Evolutionary conservation across 352 stramenopile species (phyloP), one percentile per base, ranked within the genome.

Genomic region (Globisporangium lucens): DNA sequence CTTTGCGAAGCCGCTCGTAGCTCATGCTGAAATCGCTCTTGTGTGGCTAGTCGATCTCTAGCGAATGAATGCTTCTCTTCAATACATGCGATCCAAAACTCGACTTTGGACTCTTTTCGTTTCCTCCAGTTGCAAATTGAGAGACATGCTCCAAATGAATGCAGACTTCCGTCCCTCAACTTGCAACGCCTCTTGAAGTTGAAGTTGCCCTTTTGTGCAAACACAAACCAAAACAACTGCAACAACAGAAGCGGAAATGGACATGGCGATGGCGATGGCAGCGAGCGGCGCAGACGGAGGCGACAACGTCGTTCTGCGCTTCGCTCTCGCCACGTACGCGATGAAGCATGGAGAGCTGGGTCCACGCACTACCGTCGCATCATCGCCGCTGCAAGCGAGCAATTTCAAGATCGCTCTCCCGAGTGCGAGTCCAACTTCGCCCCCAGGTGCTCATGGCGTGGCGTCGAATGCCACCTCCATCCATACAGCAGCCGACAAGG

Each of bases 271-370:
- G 56, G 53, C 60, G 56, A 55, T 67, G 56, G 53, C 60, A 4
- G 51, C 29, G 20, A 56, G 29, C 20, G 9, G 43, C 43, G 7
- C 15, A 24, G 43, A 51, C 22, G 43, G 17, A 24, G 17, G 2
- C 17, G 24, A 61, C 13, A 22, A 75, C 69, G 47, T 24, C 41
- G 27, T 72, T 35, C 33, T 78, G 59, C 71, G 74, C 55, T 80
- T 80, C 55, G 71, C 70, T 10, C 70, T 68, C 49, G 74, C 74
- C 52, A 78, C 74, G 65, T 67, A 72, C 33, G 63, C 63, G 20
- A 78, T 80, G 74, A 75, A 72, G 38, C 52, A 22, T 5, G 17
- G 33, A 5, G 10, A n/a, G n/a, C 17, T 30, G 9, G 30, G 17
- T 17, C 4, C 7, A 1, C n/a, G 17, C 13, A 22, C 56, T 33